phyloP scores from a whole-genome alignment of 1,284 basidiomycete genomes.

The Thecaphora thlaspeos region DNA sequence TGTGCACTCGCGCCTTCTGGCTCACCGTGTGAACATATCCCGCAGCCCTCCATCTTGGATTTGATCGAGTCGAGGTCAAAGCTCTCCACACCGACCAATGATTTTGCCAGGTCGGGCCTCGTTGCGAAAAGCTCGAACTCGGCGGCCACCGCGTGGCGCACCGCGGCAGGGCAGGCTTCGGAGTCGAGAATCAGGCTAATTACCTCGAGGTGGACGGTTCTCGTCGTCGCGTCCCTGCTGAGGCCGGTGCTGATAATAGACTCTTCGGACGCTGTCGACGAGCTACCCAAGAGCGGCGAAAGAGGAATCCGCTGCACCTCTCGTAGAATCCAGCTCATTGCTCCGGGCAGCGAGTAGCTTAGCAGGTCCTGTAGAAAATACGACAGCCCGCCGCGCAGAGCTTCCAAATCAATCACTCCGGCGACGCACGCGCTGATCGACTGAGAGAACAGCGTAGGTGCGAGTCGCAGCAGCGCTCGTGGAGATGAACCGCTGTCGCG shows the following conservation, averaged over 20 bases:
- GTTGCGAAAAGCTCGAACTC: conserved; percentile 12
- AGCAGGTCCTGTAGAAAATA: conserved; percentile 63
- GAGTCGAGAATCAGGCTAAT: conserved; percentile 21
- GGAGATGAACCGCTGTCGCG: conserved; percentile 58
- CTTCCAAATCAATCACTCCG: conserved; percentile 62
- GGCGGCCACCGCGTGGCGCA: conserved; percentile 10
- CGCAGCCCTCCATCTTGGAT: conserved; percentile 16
- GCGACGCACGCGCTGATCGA: conserved; percentile 59
- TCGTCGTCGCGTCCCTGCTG: conserved; percentile 11
- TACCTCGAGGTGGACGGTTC: conserved; percentile 24
- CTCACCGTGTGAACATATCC: conserved; percentile 3
- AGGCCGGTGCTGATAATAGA: conserved; percentile 18
- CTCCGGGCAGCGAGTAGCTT: conserved; percentile 62
- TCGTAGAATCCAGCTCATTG: conserved; percentile 52
- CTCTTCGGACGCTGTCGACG: conserved; percentile 10
- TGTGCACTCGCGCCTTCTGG: no score
- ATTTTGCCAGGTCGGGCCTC: background rate
- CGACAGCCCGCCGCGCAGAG: conserved; percentile 61
- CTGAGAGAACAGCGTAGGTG: conserved; percentile 62
- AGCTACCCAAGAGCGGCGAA: conserved; percentile 13
- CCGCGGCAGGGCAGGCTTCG: conserved; percentile 15
- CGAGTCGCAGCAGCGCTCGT: conserved; percentile 59
- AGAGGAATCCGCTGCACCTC: conserved; percentile 18
- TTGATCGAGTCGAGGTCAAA: conserved; percentile 13
- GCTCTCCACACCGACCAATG: conserved; percentile 11